A percentile compares a stretch with the other conserved stretches of the same genome.
phyloP scores from a whole-genome alignment of 2,329 filamentous ascomycete genomes.

The Venturia aucupariae region DNA sequence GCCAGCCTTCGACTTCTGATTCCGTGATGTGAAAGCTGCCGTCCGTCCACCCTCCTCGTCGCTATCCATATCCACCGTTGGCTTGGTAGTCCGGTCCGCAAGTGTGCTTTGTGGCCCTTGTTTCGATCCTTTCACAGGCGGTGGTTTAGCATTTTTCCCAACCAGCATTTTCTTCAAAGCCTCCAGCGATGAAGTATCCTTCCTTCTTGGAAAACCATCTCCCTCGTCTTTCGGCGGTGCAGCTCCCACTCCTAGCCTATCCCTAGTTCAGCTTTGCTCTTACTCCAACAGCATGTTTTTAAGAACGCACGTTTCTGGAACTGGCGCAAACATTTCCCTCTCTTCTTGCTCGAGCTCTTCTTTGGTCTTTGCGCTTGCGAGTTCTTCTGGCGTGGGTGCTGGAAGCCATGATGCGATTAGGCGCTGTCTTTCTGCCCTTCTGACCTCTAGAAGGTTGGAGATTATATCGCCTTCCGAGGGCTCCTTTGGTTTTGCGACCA shows the following conservation, averaged over 20 bases:
- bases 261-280: neutral
- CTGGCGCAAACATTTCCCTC: slow-evolving; percentile 43
- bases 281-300: neutral
- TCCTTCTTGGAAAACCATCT: slow-evolving; percentile 17
- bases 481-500: slow-evolving; percentile 9
- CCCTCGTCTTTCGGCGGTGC: slow-evolving; percentile 21
- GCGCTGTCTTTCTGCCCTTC: slow-evolving; percentile 44
- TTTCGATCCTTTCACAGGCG: neutral
- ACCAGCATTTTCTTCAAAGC: slow-evolving; percentile 33
- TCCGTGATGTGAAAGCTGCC: slow-evolving; percentile 18
- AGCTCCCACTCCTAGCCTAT: slow-evolving; percentile 32
- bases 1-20: neutral
- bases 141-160: slow-evolving; percentile 24
- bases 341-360: slow-evolving; percentile 43
- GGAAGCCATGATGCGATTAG: slow-evolving; percentile 50
- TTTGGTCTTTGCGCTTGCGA: slow-evolving; percentile 30
- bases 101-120: neutral
- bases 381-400: slow-evolving; percentile 32
- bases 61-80: neutral
- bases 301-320: slow-evolving; percentile 43
- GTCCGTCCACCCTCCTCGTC: slow-evolving; percentile 17
- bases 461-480: slow-evolving; percentile 43
- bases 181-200: slow-evolving; percentile 20
- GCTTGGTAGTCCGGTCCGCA: slow-evolving; percentile 23
- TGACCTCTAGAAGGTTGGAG: slow-evolving; percentile 45